phyloP scores from a whole-genome alignment of 139 green algal species.

The Ettlia oleoabundans region DNA sequence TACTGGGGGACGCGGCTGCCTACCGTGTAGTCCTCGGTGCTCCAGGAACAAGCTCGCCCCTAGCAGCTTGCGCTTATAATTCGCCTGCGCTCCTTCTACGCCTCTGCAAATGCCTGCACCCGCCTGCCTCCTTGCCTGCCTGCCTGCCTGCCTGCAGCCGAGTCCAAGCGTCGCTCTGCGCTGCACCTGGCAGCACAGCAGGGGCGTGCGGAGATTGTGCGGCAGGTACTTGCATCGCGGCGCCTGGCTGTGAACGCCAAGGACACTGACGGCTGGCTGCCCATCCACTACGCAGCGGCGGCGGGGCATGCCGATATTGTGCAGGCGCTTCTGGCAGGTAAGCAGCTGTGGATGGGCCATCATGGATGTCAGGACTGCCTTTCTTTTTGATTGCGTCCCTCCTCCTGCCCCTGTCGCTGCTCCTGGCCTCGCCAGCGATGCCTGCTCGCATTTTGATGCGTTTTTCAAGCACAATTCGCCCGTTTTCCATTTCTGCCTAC shows the following conservation, averaged over 20 bases:
- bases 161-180: constrained; percentile 42
- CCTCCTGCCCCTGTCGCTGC: background rate
- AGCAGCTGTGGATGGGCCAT: background rate
- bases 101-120: background rate
- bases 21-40: too few relatives aligned
- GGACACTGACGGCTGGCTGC: constrained; percentile 58
- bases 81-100: too few relatives aligned
- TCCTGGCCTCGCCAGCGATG: too few relatives aligned
- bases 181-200: constrained; percentile 46
- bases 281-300: constrained; percentile 54
- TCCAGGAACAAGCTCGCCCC: too few relatives aligned
- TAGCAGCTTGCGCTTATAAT: too few relatives aligned
- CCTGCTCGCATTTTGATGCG: too few relatives aligned
- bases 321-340: constrained; percentile 40
- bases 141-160: background rate
- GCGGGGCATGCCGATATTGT: constrained; percentile 44
- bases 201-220: constrained; percentile 34
- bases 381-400: too few relatives aligned
- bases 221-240: constrained; percentile 26
- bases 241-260: constrained; percentile 32
- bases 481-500: background rate
- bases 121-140: too few relatives aligned
- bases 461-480: too few relatives aligned
- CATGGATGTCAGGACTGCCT: too few relatives aligned
- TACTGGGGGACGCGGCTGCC: too few relatives aligned